Evolutionary conservation across 2,329 filamentous ascomycete genomes (phyloP).

Genomic region (Penicillium freii): DNA sequence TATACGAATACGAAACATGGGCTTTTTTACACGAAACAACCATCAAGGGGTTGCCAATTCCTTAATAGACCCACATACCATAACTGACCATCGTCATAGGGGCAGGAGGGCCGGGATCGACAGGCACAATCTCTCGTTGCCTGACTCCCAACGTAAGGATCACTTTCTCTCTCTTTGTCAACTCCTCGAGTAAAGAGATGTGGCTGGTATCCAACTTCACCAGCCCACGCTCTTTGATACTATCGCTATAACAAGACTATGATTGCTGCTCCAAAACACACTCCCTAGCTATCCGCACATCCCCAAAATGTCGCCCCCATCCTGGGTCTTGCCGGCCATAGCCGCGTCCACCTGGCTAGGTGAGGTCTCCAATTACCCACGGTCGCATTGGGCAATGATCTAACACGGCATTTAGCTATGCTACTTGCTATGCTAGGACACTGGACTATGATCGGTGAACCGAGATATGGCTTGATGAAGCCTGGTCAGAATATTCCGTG

Average conservation of each 20-base stretch:
- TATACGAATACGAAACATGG: conserved; percentile 5
- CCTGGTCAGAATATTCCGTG: conserved; percentile 21
- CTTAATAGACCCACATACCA: conserved; percentile 12
- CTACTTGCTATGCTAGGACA: conserved; percentile 18
- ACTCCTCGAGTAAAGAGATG: conserved; percentile 4
- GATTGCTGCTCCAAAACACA: neutral
- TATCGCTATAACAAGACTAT: conserved; percentile 9
- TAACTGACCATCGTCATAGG: conserved; percentile 5
- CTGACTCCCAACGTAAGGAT: conserved; percentile 6
- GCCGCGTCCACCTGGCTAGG: conserved; percentile 21
- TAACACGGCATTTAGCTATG: conserved; percentile 11
- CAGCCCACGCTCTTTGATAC: conserved; percentile 7
- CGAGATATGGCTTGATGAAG: conserved; percentile 19
- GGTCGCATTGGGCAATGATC: neutral
- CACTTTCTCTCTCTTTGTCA: conserved; percentile 11
- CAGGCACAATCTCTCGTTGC: conserved; percentile 11
- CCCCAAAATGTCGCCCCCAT: conserved; percentile 4
- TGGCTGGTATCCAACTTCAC: conserved; percentile 15
- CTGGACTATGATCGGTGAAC: conserved; percentile 18
- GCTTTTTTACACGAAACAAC: conserved; percentile 9
- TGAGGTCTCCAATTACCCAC: conserved; percentile 3
- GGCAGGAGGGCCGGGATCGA: conserved; percentile 6
- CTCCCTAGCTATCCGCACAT: conserved; percentile 1
- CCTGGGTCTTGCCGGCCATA: conserved; percentile 19
- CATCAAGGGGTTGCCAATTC: conserved; percentile 2